Base-by-base conservation (phyloP, 2,329 filamentous ascomycete species). In the Ceratocystis ficicola region DNA sequence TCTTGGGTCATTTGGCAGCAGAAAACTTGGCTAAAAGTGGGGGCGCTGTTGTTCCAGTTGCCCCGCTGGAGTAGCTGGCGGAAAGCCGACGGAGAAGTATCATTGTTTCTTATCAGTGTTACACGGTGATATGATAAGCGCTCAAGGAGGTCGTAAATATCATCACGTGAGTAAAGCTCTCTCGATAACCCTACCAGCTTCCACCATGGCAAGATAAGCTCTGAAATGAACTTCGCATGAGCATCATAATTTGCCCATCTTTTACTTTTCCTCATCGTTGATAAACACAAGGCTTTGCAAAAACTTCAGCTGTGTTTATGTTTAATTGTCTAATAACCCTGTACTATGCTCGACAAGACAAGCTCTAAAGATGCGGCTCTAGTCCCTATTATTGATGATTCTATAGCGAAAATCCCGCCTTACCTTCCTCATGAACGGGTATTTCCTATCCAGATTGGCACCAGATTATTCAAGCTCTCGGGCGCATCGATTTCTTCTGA, bases 401-500 rank as follows among this genome's bases (percentile, higher is more conserved):
- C 62, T 25, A 73, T 80, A 65, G 73, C 74, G 69, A 77, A 77
- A 70, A 84, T 85, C 61, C 82, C 81, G 30, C 76, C 76, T 59
- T 79, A 85, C 64, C 77, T 89, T 20, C 87, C 87, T 2, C 84
- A 86, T 69, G 85, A 87, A 72, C 85, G 86, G 70, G 86, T 89
- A 20, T 90, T 89, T 69, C 86, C 86, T 1, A 86, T 89, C 68
- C 87, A 89, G 75, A 87, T 89, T 70, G 86, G 87, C 20, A 83
- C 83, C 17, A 83, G 87, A 74, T 76, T 89, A 63, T 89, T 89
- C 72, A 85, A 88, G 73, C 79, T 89, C 63, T 89, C 86, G 1
- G 87, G 87, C 32, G 86, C 86, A 22, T 89, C 86, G 1, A 77
- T 89, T 61, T 88, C 86, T 17, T 89, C 86, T 50, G 87, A 90